Evolutionary conservation across 179 eudicot genomes (phyloP), one percentile per base, ranked within the genome.

Genomic region (Dionaea muscipula): DNA sequence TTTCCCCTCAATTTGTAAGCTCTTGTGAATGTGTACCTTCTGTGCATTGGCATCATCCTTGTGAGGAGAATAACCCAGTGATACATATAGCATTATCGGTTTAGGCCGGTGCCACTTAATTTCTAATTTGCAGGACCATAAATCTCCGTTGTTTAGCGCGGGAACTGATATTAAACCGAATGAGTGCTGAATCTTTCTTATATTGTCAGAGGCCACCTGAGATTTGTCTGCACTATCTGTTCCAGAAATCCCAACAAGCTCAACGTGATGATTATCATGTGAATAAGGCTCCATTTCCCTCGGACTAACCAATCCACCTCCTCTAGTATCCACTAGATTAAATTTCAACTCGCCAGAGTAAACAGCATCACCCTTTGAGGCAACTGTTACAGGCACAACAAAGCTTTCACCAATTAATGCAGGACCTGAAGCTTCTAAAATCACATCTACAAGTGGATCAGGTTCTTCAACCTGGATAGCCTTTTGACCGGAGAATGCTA

Each of bases 291-390:
- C 86, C 8, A 61, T 68, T 57, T 87, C 96, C 62, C 85, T 76
- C n/a, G 99, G 99, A 75, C 99, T 93, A 47, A 79, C 83, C 60
- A 93, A 82, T 56, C 99, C 94, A 48, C 85, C 96, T 20, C 95
- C 99, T 78, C 78, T 78, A 22, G 89, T 74, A 64, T 93, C 99
- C 56, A 93, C 99, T 35, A 93, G 73, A 60, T 93, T 93, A 47
- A 93, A 81, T 69, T 93, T 88, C 65, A 93, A 64, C 55, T 93
- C 99, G 56, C 99, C 99, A 16, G 81, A 77, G 65, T 69, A 39
- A 13, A 84, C 83, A 10, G 73, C 47, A 68, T 93, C 95, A 33
- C 96, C 96, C 69, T 76, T 85, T 8, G 99, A 77, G 53, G 75
- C 56, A 37, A 93, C 63, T 14, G 77, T 74, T 18, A 93, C 86